Evolutionary conservation across 257 asterid genomes (phyloP).

Genomic region (Solanum tarapatanum): DNA sequence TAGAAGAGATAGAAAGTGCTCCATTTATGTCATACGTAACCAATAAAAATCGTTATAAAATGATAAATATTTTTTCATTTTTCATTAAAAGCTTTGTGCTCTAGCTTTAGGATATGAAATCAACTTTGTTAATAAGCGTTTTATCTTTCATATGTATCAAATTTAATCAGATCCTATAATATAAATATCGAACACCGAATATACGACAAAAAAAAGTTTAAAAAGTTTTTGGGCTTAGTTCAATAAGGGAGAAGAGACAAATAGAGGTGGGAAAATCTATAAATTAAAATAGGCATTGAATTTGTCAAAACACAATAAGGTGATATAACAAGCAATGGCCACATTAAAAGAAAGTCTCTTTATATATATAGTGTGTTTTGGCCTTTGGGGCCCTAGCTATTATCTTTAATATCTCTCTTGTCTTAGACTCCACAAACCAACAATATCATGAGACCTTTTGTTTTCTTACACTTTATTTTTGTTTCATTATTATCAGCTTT

Average conservation of each 20-base stretch:
- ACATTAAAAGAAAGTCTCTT: background rate
- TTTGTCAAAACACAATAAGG: background rate
- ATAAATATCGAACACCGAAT: background rate
- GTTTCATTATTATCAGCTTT: background rate
- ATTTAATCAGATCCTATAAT: background rate
- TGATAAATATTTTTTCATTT: background rate
- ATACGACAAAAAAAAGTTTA: background rate
- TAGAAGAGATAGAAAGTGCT: background rate
- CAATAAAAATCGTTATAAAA: too few relatives aligned
- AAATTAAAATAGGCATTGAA: background rate
- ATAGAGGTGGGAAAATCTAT: slow-evolving; percentile 16
- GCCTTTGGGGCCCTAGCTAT: background rate
- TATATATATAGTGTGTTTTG: background rate
- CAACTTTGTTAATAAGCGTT: background rate
- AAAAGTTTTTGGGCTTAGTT: too few relatives aligned
- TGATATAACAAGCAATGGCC: slow-evolving; percentile 10
- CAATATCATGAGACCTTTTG: slow-evolving; percentile 2
- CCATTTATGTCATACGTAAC: background rate
- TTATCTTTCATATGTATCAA: background rate
- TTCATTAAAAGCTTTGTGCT: background rate
- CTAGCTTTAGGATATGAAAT: background rate
- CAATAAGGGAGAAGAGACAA: slow-evolving; percentile 28
- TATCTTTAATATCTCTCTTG: background rate
- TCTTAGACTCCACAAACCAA: background rate
- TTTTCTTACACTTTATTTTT: background rate